A percentile compares a stretch with the other conserved stretches of the same genome.
phyloP scores from a whole-genome alignment of 495 filamentous ascomycete species.

The Ascobolus immersus region DNA sequence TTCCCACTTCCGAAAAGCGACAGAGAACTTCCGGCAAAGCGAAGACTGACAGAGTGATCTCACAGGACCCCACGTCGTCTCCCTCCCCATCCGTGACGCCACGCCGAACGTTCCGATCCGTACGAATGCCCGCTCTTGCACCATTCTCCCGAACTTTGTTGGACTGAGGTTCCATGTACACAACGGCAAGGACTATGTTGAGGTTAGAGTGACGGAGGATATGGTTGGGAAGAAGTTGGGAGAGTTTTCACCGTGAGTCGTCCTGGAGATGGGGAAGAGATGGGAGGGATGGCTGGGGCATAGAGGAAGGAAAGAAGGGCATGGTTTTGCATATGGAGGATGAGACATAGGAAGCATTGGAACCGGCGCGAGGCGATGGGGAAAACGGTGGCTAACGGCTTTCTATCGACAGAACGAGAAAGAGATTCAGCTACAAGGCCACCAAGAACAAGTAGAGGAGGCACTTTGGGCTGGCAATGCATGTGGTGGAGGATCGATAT shows the following conservation, averaged over 20 bases:
- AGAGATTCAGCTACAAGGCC: conserved; percentile 56
- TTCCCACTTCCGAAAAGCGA: background rate
- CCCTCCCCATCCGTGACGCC: conserved; percentile 33
- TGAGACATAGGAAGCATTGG: background rate
- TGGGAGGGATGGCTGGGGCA: background rate
- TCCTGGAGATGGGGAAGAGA: background rate
- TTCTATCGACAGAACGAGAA: conserved; percentile 53
- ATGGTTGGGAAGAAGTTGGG: conserved; percentile 97
- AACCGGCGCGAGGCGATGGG: background rate
- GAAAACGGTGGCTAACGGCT: background rate
- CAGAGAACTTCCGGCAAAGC: background rate
- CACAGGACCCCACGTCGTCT: conserved; percentile 43
- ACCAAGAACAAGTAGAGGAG: conserved; percentile 58
- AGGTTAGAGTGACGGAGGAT: conserved; percentile 74
- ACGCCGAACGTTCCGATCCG: conserved; percentile 49
- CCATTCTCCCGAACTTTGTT: conserved; percentile 89
- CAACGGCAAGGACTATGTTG: conserved; percentile 81
- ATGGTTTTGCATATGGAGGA: background rate
- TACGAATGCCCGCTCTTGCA: conserved; percentile 72
- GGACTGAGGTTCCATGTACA: conserved; percentile 80
- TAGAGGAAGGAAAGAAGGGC: conserved; percentile 1
- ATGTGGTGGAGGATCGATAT: no score
- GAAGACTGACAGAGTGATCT: conserved; percentile 1
- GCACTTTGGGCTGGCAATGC: no score
- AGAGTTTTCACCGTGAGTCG: conserved; percentile 65